A percentile compares a stretch with the other conserved stretches of the same genome.
These are phyloP conservation scores for Cyamopsis tetragonoloba DNA, from an alignment of 306 rosid genomes.

Conservation along the genomic window DNA sequence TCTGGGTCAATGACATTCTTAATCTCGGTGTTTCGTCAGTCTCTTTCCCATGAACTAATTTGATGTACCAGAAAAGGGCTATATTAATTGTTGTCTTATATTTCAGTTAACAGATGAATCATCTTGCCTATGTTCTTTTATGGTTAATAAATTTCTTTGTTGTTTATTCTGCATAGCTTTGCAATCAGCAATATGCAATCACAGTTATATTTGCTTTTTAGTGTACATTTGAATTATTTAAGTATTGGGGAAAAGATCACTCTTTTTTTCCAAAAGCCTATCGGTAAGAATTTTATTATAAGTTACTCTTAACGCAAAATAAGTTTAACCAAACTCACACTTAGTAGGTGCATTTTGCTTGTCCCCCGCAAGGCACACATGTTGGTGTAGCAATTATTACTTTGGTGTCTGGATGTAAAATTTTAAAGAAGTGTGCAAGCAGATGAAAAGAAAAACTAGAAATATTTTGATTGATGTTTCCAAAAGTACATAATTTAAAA, in stretches of 20 bases:
- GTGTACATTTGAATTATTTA: neutral
- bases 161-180: neutral
- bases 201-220: neutral
- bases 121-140: neutral
- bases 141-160: neutral
- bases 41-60: conserved; percentile 23
- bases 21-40: conserved; percentile 96
- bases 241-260: neutral
- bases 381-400: neutral
- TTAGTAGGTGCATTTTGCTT: neutral
- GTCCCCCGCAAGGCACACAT: neutral
- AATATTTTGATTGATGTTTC: neutral
- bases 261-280: neutral
- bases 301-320: neutral
- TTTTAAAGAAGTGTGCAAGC: neutral
- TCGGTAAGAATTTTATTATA: neutral
- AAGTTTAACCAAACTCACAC: neutral
- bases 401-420: neutral
- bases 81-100: neutral
- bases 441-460: neutral
- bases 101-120: conserved; percentile 7
- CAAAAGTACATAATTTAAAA: neutral
- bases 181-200: neutral
- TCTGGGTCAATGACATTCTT: conserved; percentile 91
- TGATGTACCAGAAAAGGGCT: neutral